Conservation (phyloP, 2,329 filamentous ascomycete genomes). For the Colletotrichum theobromicola region DNA sequence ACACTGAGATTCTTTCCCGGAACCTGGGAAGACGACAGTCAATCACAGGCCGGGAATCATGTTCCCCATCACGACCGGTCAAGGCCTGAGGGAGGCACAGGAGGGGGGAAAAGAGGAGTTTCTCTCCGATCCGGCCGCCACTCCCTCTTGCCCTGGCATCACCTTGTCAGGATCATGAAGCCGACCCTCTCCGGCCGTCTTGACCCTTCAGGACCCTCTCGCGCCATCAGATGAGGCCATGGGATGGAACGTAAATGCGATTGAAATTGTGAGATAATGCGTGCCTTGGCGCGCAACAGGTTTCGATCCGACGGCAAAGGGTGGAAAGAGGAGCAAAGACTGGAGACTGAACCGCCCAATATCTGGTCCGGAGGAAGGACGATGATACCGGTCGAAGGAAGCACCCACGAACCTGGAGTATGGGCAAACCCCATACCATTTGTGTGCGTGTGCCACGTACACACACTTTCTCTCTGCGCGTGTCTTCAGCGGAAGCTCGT, state of each 20-base stretch:
- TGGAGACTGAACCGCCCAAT: neutral
- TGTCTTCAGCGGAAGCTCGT: neutral
- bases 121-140: neutral
- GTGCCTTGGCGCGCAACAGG: neutral
- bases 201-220: neutral
- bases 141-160: neutral
- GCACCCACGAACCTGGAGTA: neutral
- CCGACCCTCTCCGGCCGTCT: neutral
- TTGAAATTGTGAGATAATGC: constrained; percentile 8
- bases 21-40: constrained; percentile 10
- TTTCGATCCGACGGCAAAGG: neutral
- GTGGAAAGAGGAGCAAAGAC: neutral
- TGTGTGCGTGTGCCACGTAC: neutral
- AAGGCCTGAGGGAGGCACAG: neutral
- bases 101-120: neutral
- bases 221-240: constrained; percentile 1
- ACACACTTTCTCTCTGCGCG: neutral
- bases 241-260: neutral
- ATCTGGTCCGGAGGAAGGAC: neutral
- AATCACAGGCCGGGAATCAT: neutral
- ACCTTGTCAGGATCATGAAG: neutral
- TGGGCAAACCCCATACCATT: neutral
- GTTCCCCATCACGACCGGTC: constrained; percentile 13
- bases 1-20: constrained; percentile 6
- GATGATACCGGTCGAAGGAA: neutral